Evolutionary conservation across 257 asterid genomes (phyloP), one percentile per base, ranked within the genome.

Genomic region (Knoxia roxburghii): DNA sequence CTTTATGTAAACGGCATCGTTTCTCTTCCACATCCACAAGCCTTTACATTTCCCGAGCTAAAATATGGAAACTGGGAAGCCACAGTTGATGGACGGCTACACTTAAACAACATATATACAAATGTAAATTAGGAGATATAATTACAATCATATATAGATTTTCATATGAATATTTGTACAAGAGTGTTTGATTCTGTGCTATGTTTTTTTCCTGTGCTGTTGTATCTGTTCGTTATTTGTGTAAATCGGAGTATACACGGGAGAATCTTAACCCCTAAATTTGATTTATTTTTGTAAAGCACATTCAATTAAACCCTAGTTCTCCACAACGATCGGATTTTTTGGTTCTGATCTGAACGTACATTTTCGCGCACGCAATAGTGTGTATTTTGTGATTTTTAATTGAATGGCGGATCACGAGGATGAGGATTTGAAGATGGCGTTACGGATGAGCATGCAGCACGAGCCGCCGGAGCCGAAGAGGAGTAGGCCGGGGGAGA

Each of bases 381-480:
- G 35, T 18, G 12, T 26, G 54, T 37, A 33, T 23, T 1, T 4
- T n/a, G 15, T 37, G 65, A 37, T 23, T 60, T 14, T 17, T 6
- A 58, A 39, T 62, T 43, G 12, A 57, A 85, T 88, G 95, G 88
- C 78, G 73, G 86, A 83, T 85, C 97, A 88, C 68, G 96, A 86
- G 70, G 92, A 84, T 29, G 95, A 83, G 70, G 95, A 87, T 7
- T 75, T 84, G 84, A 80, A 81, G 83, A 81, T 76, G 87, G 94
- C 89, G 56, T 68, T 76, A 81, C 74, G 89, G 75, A 77, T 82
- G 89, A 79, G 93, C 77, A 83, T 72, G 85, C 90, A 83, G 81
- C 74, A 79, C 73, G 96, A 89, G 67, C 82, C 97, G 21, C 99
- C 97, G 39, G 99, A 88, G 82, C 90, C 95, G 37, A 93, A 93